Base-by-base conservation (phyloP, 768 basidiomycete species). In the Boletus barrowsii region DNA sequence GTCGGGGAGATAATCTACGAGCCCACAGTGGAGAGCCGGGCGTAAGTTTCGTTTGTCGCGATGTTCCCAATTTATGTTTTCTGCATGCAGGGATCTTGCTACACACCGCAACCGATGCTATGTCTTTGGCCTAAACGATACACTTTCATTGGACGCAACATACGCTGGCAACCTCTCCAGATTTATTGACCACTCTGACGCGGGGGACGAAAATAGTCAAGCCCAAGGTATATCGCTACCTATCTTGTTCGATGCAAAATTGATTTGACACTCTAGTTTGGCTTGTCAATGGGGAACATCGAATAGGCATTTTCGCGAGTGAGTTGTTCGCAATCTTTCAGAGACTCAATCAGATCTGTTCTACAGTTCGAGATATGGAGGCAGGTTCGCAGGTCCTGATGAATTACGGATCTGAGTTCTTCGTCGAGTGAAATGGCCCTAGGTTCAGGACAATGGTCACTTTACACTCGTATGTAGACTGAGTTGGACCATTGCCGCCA, bases 221-320 rank as follows among this genome's bases (percentile, higher is more conserved):
- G 82, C 82, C 0, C 60, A 53, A 51, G 75, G 84, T 84, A 58
- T 26, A 74, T 63, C 18, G 10, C 15, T 35, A 11, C 43, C 9
- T 22, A 43, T 17, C 18, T 29, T 26, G 20, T 35, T 33, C 22
- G 10, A 46, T 47, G 33, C 32, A 33, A 54, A 53, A 8, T 18
- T 47, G 30, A 59, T 36, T 18, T 32, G 10, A 42, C 43, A 48
- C 30, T 51, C 26, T 49, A 86, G 87, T 81, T n/a, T 65, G 62
- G 14, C 61, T 83, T 35, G 83, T 89, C 4, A 82, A 86, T 54
- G 85, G 84, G 3, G 83, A 87, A 52, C 82, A 86, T 47, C 77
- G 86, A 15, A 84, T 89, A 49, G 85, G 81, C 3, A 72, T 90
- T 4, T 83, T 56, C n/a, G 51, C 54, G 10, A 18, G 65, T 66